Evolutionary conservation across 75 land plant genomes (phyloP), one percentile per base, ranked within the genome.

Genomic region (Cupressus sempervirens): DNA sequence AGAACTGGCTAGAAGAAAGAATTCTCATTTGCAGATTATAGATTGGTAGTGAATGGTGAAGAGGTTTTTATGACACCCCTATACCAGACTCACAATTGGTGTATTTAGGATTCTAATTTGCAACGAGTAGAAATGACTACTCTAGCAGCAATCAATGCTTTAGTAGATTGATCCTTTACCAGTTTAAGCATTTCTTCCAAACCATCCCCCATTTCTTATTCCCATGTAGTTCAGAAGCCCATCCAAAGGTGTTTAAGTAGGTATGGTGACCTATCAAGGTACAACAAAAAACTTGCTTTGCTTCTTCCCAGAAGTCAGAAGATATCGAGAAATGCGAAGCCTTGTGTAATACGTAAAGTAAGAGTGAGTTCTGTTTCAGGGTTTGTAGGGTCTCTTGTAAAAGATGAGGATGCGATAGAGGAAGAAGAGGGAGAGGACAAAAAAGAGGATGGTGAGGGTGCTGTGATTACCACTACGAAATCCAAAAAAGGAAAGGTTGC

Each of bases 401-500:
- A 35, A 48, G 92, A 86, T 34, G 86, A 23, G 4, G 82, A 35
- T 43, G 86, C 32, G 10, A 79, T 73, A 23, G 85, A 56, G 29
- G 43, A 26, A 77, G 41, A 77, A 40, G 84, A n/a, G n/a, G n/a
- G n/a, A n/a, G n/a, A n/a, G n/a, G n/a, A n/a, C n/a, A n/a, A n/a
- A n/a, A n/a, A n/a, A n/a, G n/a, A 18, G 10, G 82, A 53, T 23
- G 79, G 16, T 40, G 90, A 41, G 12, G 87, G 35, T 23, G 82
- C 84, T 40, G 30, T 81, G n/a, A 4, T 65, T 4, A 3, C 87
- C 3, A 80, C 85, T 10, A 10, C 83, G 43, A 96, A 96, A 90
- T 95, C 93, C 58, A 96, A 96, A 91, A 96, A 87, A 75, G 97
- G 98, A n/a, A 95, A 96, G 80, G 95, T 97, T 30, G 95, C 98